phyloP scores from a whole-genome alignment of 2,329 filamentous ascomycete genomes.

The Fusarium keratoplasticum region DNA sequence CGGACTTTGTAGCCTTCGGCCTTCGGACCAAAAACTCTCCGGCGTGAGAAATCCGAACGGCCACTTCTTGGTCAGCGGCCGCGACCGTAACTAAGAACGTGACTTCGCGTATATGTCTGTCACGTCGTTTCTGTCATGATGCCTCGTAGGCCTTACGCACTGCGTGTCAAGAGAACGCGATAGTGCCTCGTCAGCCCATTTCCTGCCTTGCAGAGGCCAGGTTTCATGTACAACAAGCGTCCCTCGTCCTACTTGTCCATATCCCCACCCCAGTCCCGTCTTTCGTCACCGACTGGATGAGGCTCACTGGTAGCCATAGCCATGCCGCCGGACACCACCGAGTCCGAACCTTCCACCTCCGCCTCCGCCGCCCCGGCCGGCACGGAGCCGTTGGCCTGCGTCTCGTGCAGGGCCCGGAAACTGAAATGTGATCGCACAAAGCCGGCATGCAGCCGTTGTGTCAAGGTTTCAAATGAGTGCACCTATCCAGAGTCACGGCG shows the following conservation, averaged over 20 bases:
- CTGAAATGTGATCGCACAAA: slow-evolving; percentile 86
- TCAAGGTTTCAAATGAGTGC: slow-evolving; percentile 79
- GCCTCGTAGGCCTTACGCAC: slow-evolving; percentile 17
- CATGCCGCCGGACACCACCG: slow-evolving; percentile 39
- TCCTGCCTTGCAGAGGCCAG: background rate
- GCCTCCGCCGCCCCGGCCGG: slow-evolving; percentile 19
- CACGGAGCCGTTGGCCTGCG: slow-evolving; percentile 76
- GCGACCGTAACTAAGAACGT: slow-evolving; percentile 21
- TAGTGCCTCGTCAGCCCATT: slow-evolving; percentile 3
- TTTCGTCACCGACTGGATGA: slow-evolving; percentile 30
- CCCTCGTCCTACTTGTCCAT: background rate
- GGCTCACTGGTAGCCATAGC: slow-evolving; percentile 2
- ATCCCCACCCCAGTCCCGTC: background rate
- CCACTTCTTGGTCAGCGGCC: slow-evolving; percentile 14
- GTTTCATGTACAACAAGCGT: background rate
- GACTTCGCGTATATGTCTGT: slow-evolving; percentile 27
- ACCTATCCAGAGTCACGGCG: slow-evolving; percentile 89
- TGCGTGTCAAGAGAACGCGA: slow-evolving; percentile 6
- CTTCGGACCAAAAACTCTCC: slow-evolving; percentile 39
- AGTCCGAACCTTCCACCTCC: slow-evolving; percentile 35
- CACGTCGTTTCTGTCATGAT: slow-evolving; percentile 17
- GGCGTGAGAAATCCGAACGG: slow-evolving; percentile 25
- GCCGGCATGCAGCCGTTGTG: slow-evolving; percentile 84
- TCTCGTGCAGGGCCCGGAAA: slow-evolving; percentile 86
- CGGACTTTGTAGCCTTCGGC: slow-evolving; percentile 40